Percentiles rank a stretch among this genome's conserved stretches.
phyloP scores from a whole-genome alignment of 208 protist species.

The Willaertia magna region DNA sequence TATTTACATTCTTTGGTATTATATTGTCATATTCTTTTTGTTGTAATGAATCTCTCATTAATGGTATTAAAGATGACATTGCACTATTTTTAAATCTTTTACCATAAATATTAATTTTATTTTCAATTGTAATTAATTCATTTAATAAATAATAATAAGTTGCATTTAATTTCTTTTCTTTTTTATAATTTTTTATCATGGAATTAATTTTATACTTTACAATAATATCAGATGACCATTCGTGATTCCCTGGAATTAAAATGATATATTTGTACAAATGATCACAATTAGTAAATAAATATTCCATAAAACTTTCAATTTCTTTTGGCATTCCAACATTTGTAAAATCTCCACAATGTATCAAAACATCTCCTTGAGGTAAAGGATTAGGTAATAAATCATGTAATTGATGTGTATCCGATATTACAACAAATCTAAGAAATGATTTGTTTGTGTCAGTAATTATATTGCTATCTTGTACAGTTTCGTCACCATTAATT shows the following conservation, averaged over 20 bases:
- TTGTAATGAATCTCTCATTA: neutral
- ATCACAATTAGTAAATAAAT: neutral
- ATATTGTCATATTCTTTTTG: neutral
- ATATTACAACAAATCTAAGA: neutral
- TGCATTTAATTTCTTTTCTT: neutral
- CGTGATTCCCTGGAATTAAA: neutral
- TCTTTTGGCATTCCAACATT: conserved; percentile 8
- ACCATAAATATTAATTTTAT: neutral
- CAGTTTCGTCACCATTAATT: too few relatives aligned
- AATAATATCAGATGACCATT: neutral
- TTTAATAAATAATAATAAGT: neutral
- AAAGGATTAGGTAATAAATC: neutral
- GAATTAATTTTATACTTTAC: too few relatives aligned
- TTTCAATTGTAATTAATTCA: neutral
- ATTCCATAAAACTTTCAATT: conserved; percentile 20
- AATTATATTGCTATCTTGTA: too few relatives aligned
- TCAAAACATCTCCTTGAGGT: conserved; percentile 25
- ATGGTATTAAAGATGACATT: neutral
- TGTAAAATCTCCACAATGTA: conserved; percentile 29
- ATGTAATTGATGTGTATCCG: neutral
- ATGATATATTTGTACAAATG: neutral
- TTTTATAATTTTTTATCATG: neutral
- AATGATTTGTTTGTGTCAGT: too few relatives aligned
- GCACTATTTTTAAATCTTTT: neutral
- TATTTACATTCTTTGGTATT: neutral